Conservation (phyloP, 1,139 yeast genomes). For the Hansenula sp. region DNA sequence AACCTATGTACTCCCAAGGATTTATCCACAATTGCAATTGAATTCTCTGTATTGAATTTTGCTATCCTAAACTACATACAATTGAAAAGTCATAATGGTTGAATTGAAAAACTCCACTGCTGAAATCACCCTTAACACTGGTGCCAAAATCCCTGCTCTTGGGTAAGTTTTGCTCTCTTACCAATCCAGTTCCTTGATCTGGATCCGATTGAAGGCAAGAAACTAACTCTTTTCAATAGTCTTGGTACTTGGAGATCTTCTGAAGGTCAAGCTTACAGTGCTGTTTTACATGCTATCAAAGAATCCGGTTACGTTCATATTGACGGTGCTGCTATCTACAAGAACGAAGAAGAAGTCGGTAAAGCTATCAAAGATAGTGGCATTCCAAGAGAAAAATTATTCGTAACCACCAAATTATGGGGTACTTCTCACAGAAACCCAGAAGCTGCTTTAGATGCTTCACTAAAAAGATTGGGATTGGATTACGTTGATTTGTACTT, state of each 20-base stretch:
- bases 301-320: conserved; percentile 72
- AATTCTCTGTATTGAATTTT: background rate
- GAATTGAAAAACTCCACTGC: conserved; percentile 8
- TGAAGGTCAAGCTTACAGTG: conserved; percentile 53
- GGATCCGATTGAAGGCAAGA: too few relatives aligned
- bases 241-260: conserved; percentile 79
- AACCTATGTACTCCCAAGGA: too few relatives aligned
- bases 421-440: conserved; percentile 61
- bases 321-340: conserved; percentile 71
- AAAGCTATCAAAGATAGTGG: conserved; percentile 61
- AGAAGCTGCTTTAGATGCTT: conserved; percentile 53
- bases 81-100: conserved; percentile 2
- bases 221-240: background rate
- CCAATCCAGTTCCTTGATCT: too few relatives aligned
- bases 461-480: conserved; percentile 63
- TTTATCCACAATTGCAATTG: background rate
- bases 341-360: conserved; percentile 69
- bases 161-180: conserved; percentile 33
- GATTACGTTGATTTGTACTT: conserved; percentile 83
- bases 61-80: too few relatives aligned
- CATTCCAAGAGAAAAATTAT: conserved; percentile 66
- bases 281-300: conserved; percentile 61
- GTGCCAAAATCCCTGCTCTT: conserved; percentile 59
- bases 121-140: conserved; percentile 45
- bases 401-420: conserved; percentile 81